Base-by-base conservation (phyloP, 2,329 filamentous ascomycete genomes). In the Trichophyton simii region DNA sequence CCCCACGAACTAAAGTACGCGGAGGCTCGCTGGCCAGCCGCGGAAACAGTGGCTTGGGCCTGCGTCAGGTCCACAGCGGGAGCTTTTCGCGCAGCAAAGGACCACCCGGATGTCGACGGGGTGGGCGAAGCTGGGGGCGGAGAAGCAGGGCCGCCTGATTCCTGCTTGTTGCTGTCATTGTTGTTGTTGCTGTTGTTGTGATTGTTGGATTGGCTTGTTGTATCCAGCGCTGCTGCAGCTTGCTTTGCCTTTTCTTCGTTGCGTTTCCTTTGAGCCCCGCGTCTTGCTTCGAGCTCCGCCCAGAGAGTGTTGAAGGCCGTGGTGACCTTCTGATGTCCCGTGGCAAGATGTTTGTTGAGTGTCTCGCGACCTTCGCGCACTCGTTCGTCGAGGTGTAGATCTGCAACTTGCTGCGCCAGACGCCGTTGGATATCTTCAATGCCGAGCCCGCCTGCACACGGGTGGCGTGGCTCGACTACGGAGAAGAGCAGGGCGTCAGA, bases 391-490 rank as follows among this genome's bases (percentile, higher is more conserved):
- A 97, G 81, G 71, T 97, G 91, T 57, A 97, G 81, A 64, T 97
- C 92, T 66, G 92, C 88, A 58, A 99, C 89, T 75, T 97, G 94
- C 72, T 95, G 88, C 41, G 90, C 86, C 38, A 99, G 82, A 25
- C 94, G 83, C 58, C 94, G 83, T 72, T 96, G 92, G 11, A 99
- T 87, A 72, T 99, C 94, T 67, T 97, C 94, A 65, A 99, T 91
- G 1, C 87, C 91, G 20, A 99, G 80, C 0, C 91, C 92, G 28
- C 94, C 94, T 0, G 91, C 91, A 72, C 89, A 96, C 2, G 94
- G 94, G 73, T 99, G 94, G 64, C 86, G 87, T 1, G 94, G 94
- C 70, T 95, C 91, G 13, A 95, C 88, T 65, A 99, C 89, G 67
- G 96, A 92, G 70, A 97, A 99, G 15, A 99, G 81, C 69, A 96